Evolutionary conservation across 331 rosid genomes (phyloP), one percentile per base, ranked within the genome.

Genomic region (Quercus phellos): DNA sequence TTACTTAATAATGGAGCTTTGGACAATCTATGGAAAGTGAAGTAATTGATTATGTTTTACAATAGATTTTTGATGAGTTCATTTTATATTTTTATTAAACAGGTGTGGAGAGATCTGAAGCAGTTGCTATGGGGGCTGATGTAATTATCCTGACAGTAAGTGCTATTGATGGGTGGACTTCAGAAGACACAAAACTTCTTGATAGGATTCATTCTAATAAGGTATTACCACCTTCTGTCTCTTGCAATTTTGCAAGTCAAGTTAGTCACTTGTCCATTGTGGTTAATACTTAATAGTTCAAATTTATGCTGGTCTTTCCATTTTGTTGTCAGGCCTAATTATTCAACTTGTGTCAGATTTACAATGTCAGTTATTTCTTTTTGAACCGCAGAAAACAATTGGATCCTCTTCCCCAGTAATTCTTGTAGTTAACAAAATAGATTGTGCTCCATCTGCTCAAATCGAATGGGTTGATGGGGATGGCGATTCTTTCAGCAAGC

Each of bases 51-150:
- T 59, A 6, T 56, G 29, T 26, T 66, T 77, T 58, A 17, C 18
- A 55, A 53, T 77, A 55, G 78, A 59, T 77, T 51, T 61, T 16
- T 73, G 55, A 59, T 66, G 14, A 55, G 38, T 61, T 64, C 26
- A 11, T 63, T 63, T 4, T 63, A 63, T 14, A 63, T 63, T 29
- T 43, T 75, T 70, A 69, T 5, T 76, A 83, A 32, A 72, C 86
- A 94, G 99, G 99, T 22, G 99, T 92, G 30, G 98, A 94, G 88
- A 86, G 99, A 80, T 94, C 98, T 58, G 97, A 94, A 90, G 92
- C 95, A 69, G 99, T 90, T 78, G 97, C 99, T 35, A 81, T 68
- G 80, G 99, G 96, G 56, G 99, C 98, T 69, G 99, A 92, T 86
- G 74, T 94, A 53, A 87, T 90, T 75, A 89, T 94, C 80, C 88